These are phyloP conservation scores for Tetrapisispora fleetii DNA, from an alignment of 805 yeast genomes.

Conservation along the genomic window DNA sequence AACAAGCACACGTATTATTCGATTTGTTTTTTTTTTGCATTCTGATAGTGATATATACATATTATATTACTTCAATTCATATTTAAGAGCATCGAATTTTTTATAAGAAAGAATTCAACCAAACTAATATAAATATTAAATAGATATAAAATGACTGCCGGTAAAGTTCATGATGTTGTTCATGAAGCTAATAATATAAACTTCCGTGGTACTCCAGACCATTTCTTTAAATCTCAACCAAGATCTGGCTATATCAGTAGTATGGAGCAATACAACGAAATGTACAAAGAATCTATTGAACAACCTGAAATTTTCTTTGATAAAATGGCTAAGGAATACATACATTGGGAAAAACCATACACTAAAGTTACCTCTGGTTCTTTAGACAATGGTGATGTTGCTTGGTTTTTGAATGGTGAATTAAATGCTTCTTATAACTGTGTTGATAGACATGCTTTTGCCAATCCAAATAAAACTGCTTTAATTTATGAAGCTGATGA, in stretches of 20 bases:
- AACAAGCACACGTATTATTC: too few relatives aligned
- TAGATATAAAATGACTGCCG: slow-evolving; percentile 9
- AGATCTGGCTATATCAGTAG: slow-evolving; percentile 40
- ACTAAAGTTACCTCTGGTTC: slow-evolving; percentile 42
- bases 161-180: slow-evolving; percentile 29
- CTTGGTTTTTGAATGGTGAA: slow-evolving; percentile 93
- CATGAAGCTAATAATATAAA: slow-evolving; percentile 33
- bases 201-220: slow-evolving; percentile 30
- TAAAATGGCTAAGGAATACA: slow-evolving; percentile 58
- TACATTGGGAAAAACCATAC: slow-evolving; percentile 73
- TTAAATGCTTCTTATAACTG: slow-evolving; percentile 89
- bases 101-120: background rate
- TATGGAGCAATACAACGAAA: slow-evolving; percentile 56
- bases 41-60: too few relatives aligned
- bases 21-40: too few relatives aligned
- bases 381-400: slow-evolving; percentile 64
- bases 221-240: slow-evolving; percentile 33
- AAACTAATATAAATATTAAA: background rate
- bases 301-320: slow-evolving; percentile 83
- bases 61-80: background rate
- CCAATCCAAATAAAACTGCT: slow-evolving; percentile 76
- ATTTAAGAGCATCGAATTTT: background rate
- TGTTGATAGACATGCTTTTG: slow-evolving; percentile 90
- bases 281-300: slow-evolving; percentile 71
- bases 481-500: slow-evolving; percentile 92